Evolutionary conservation across 2,329 filamentous ascomycete genomes (phyloP).

Genomic region (Epichloe sylvatica): DNA sequence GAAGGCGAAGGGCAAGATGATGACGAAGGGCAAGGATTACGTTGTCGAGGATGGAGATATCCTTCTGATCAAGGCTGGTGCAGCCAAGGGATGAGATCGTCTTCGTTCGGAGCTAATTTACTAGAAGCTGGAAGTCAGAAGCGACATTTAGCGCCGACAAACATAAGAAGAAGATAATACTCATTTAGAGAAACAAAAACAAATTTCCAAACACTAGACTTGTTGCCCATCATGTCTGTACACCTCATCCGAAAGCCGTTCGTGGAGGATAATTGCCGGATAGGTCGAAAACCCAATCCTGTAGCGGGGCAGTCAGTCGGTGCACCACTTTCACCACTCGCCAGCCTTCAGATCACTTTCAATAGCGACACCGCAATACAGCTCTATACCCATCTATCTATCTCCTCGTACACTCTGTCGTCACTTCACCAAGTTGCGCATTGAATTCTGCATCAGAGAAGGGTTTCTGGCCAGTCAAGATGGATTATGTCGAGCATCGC

Average conservation of each 20-base stretch:
- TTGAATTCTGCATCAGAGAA: neutral
- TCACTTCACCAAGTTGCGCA: neutral
- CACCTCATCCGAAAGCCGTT: too few species aligned
- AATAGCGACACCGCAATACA: too few species aligned
- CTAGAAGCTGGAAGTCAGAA: neutral
- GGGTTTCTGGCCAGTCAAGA: conserved; percentile 11
- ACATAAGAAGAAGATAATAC: neutral
- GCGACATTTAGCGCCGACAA: neutral
- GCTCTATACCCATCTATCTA: neutral
- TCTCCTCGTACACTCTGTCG: neutral
- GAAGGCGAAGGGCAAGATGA: conserved; percentile 87
- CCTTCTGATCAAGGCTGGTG: conserved; percentile 80
- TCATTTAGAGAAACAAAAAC: neutral
- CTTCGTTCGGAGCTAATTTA: neutral
- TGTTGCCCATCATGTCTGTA: too few species aligned
- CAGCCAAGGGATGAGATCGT: conserved; percentile 49
- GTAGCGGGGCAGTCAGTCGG: too few species aligned
- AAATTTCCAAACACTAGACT: neutral
- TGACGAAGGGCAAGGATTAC: conserved; percentile 99
- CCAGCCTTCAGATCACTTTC: too few species aligned
- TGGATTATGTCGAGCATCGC: conserved; percentile 46
- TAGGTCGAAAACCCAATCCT: too few species aligned
- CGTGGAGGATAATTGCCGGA: too few species aligned
- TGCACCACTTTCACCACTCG: too few species aligned
- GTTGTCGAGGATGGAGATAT: conserved; percentile 72